Conservation (phyloP, 148 eudicot genomes). For the Simmondsia chinensis region DNA sequence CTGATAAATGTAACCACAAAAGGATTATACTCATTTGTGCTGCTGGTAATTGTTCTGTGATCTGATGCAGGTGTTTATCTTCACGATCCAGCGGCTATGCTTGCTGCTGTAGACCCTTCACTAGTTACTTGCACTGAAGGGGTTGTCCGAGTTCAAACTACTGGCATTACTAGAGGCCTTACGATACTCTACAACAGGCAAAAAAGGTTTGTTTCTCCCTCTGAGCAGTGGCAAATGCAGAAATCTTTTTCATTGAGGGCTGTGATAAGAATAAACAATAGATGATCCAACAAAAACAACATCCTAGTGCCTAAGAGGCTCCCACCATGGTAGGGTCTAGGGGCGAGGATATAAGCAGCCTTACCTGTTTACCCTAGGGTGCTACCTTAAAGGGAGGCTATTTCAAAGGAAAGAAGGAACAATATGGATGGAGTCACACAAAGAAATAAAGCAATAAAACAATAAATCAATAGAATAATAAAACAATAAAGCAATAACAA, state of each 20-base stretch:
- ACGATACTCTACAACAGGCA: slow-evolving; percentile 75
- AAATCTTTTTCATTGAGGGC: background rate
- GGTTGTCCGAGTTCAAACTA: slow-evolving; percentile 72
- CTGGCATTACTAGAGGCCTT: slow-evolving; percentile 80
- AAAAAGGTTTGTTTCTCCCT: slow-evolving; percentile 42
- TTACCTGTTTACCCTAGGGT: too few species aligned
- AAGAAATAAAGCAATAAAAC: too few species aligned
- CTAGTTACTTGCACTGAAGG: slow-evolving; percentile 79
- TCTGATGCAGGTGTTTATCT: slow-evolving; percentile 73
- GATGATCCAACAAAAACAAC: too few species aligned
- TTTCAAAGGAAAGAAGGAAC: too few species aligned
- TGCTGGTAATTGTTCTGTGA: slow-evolving; percentile 13
- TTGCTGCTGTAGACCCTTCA: slow-evolving; percentile 89
- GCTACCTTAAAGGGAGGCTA: too few species aligned
- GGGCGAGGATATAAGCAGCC: too few species aligned
- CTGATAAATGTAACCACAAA: too few species aligned
- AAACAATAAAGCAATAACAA: too few species aligned
- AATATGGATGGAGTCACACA: too few species aligned
- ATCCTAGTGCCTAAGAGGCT: too few species aligned
- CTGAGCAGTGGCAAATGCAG: background rate
- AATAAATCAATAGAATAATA: too few species aligned
- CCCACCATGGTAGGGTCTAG: too few species aligned
- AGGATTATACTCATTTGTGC: background rate
- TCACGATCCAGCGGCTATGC: slow-evolving; percentile 80
- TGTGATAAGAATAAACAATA: background rate